phyloP scores from a whole-genome alignment of 768 basidiomycete species.

The Mycena capillaripes region DNA sequence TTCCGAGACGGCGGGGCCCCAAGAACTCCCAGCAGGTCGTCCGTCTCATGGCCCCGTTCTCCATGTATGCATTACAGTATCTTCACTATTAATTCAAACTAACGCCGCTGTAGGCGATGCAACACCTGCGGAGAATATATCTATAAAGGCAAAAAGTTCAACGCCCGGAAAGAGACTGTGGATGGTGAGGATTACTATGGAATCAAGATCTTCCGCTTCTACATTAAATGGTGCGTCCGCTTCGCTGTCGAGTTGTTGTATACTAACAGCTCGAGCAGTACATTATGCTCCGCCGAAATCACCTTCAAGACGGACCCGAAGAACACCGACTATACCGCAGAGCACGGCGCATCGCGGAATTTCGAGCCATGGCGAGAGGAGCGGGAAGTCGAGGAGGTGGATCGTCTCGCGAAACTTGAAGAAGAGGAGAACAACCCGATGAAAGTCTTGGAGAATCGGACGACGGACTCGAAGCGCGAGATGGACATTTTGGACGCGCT shows the following conservation, averaged over 20 bases:
- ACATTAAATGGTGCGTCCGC: constrained; percentile 85
- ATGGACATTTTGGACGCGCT: constrained; percentile 98
- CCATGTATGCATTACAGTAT: constrained; percentile 74
- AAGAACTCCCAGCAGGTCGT: constrained; percentile 98
- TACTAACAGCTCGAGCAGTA: constrained; percentile 62
- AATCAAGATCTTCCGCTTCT: constrained; percentile 96
- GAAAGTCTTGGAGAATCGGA: constrained; percentile 95
- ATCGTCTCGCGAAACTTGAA: constrained; percentile 86
- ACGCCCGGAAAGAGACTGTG: constrained; percentile 98
- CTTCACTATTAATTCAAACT: constrained; percentile 14
- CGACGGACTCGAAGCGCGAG: constrained; percentile 93
- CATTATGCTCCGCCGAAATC: constrained; percentile 96
- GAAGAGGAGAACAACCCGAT: constrained; percentile 98
- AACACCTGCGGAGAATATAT: constrained; percentile 99
- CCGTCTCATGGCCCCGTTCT: constrained; percentile 99
- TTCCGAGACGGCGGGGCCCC: constrained; percentile 89
- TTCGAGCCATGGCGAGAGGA: constrained; percentile 98
- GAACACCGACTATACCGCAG: constrained; percentile 93
- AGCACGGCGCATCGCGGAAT: constrained; percentile 97
- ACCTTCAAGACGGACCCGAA: constrained; percentile 99
- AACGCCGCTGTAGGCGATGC: constrained; percentile 73
- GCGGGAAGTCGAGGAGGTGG: constrained; percentile 81
- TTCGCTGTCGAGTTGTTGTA: no score
- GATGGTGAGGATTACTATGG: constrained; percentile 98
- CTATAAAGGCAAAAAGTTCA: constrained; percentile 99